Evolutionary conservation across 2,329 filamentous ascomycete species (phyloP).

Genomic region (Cephalotrichum gorgonifer): DNA sequence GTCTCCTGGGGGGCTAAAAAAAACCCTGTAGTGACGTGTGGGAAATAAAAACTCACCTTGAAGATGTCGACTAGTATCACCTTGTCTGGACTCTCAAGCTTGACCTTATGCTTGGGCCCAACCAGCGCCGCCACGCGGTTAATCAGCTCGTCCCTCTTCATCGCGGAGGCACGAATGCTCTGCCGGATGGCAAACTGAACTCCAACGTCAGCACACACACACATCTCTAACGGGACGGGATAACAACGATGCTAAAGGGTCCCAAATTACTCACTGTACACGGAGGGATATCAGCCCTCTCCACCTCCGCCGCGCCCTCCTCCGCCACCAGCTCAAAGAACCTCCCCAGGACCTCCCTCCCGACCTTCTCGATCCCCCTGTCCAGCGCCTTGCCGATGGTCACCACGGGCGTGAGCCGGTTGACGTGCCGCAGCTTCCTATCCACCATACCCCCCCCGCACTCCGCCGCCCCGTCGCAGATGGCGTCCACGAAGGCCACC

Average conservation of each 20-base stretch:
- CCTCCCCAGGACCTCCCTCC: constrained; percentile 48
- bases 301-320: constrained; percentile 3
- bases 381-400: constrained; percentile 55
- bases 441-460: constrained; percentile 26
- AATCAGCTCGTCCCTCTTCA: constrained; percentile 53
- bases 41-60: constrained; percentile 9
- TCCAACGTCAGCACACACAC: background rate
- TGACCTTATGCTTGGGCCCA: constrained; percentile 60
- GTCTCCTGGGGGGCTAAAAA: background rate
- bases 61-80: constrained; percentile 73
- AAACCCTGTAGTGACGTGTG: background rate
- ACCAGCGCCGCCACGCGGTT: constrained; percentile 58
- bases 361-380: constrained; percentile 56
- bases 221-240: background rate
- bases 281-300: constrained; percentile 10
- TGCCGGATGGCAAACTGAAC: constrained; percentile 72
- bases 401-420: constrained; percentile 43
- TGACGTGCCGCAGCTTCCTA: constrained; percentile 46
- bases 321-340: constrained; percentile 43
- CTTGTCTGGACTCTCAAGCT: constrained; percentile 67
- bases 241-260: too few relatives aligned
- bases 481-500: constrained; percentile 38
- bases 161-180: constrained; percentile 42
- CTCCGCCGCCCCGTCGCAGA: constrained; percentile 42
- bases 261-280: constrained; percentile 29